These are phyloP conservation scores for Termitomyces sp. DNA, from an alignment of 768 basidiomycete species.

Conservation along the genomic window DNA sequence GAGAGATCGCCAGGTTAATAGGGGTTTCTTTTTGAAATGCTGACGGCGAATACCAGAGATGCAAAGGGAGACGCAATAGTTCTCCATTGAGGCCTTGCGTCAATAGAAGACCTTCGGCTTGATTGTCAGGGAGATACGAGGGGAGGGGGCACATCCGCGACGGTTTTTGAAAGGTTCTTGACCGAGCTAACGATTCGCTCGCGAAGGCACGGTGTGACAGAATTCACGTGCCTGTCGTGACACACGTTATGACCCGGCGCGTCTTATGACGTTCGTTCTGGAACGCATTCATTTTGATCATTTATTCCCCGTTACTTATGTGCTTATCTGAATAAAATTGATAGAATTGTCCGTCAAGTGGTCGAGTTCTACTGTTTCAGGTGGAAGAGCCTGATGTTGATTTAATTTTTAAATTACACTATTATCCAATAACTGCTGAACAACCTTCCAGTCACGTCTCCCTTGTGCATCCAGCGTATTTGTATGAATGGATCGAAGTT, in stretches of 20 bases:
- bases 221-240: no score
- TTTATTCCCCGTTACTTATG: no score
- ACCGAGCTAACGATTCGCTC: no score
- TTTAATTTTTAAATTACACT: background rate
- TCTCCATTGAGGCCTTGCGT: slow-evolving; percentile 84
- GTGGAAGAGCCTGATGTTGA: no score
- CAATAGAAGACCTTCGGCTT: slow-evolving; percentile 62
- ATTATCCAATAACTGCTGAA: background rate
- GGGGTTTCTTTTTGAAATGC: slow-evolving; percentile 58
- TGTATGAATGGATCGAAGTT: background rate
- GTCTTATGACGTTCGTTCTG: no score
- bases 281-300: no score
- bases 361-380: no score
- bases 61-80: slow-evolving; percentile 77
- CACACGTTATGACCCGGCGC: no score
- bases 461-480: background rate
- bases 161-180: slow-evolving; percentile 63
- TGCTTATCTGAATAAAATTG: no score
- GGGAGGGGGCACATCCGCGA: slow-evolving; percentile 71
- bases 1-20: slow-evolving; percentile 74
- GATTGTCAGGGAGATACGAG: slow-evolving; percentile 64
- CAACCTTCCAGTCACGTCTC: background rate
- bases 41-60: slow-evolving; percentile 75
- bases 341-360: no score
- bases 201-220: no score